phyloP scores from a whole-genome alignment of 345 rosid species.

The Salix brachista region DNA sequence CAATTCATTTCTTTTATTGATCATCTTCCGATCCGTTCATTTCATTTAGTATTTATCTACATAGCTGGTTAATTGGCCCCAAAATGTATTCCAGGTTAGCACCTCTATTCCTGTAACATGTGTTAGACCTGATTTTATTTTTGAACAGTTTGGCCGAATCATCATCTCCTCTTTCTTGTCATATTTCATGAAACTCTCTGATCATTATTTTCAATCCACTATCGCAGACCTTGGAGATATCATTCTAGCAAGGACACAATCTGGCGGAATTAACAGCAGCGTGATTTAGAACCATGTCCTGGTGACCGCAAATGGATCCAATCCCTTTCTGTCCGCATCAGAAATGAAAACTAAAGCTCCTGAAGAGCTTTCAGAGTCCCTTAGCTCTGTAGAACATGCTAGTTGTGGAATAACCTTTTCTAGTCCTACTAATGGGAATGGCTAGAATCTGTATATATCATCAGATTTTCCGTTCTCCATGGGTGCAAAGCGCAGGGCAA shows the following conservation, averaged over 20 bases:
- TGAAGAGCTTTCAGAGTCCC: not conserved
- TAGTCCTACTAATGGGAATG: not conserved
- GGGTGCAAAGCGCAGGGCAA: not conserved
- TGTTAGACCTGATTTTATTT: not conserved
- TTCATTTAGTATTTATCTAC: not conserved
- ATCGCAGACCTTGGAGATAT: conserved; percentile 17
- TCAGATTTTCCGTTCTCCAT: not conserved
- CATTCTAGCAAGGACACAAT: conserved; percentile 1
- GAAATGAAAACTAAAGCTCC: conserved; percentile 2
- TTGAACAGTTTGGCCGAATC: not conserved
- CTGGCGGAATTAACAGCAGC: not conserved
- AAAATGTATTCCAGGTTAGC: not conserved
- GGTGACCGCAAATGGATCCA: conserved; percentile 2
- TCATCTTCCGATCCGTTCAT: not conserved
- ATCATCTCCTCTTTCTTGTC: not conserved
- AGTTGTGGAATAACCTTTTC: not conserved
- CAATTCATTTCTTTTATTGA: not conserved
- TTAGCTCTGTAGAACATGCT: not conserved
- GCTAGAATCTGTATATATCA: not conserved
- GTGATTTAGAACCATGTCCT: not conserved
- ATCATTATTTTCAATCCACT: not conserved
- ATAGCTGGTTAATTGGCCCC: not conserved
- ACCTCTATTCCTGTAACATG: not conserved
- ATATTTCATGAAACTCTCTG: too few species aligned
- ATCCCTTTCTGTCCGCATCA: not conserved